phyloP scores from a whole-genome alignment of 805 yeast genomes.

The Schwanniomyces pseudopolymorphus region DNA sequence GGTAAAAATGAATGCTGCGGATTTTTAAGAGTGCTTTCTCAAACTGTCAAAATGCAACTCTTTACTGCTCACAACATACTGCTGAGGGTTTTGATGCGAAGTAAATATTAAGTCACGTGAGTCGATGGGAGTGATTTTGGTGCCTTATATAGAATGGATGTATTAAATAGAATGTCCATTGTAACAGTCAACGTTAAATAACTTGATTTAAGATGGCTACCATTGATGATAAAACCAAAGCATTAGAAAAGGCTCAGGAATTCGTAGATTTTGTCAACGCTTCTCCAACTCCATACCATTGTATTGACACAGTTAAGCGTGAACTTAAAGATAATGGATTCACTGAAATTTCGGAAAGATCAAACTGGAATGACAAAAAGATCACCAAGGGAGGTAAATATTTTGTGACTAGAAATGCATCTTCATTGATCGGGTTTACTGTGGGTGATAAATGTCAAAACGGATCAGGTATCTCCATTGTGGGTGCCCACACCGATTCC shows the following conservation, averaged over 20 bases:
- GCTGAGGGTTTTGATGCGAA: too few relatives aligned
- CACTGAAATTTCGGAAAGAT: conserved; percentile 67
- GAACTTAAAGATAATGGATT: conserved; percentile 64
- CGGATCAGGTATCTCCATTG: conserved; percentile 82
- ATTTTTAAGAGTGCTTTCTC: too few relatives aligned
- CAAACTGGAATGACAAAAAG: conserved; percentile 55
- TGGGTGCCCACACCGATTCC: conserved; percentile 96
- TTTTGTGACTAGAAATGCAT: conserved; percentile 85
- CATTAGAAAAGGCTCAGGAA: conserved; percentile 48
- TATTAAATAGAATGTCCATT: neutral
- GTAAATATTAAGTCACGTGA: too few relatives aligned
- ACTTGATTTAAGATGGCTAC: conserved; percentile 1
- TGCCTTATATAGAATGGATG: neutral
- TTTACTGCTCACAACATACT: too few relatives aligned
- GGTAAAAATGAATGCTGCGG: too few relatives aligned
- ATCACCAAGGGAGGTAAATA: conserved; percentile 62
- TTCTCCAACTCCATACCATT: conserved; percentile 95
- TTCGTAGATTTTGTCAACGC: conserved; percentile 76
- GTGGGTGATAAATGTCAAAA: conserved; percentile 71
- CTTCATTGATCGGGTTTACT: conserved; percentile 84
- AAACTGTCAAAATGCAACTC: too few relatives aligned
- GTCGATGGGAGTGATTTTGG: neutral
- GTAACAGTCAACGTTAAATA: neutral
- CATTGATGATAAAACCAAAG: conserved; percentile 3
- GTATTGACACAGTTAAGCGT: conserved; percentile 65